These are phyloP conservation scores for Pouteria glomerata DNA, from an alignment of 148 eudicot species.

Conservation along the genomic window DNA sequence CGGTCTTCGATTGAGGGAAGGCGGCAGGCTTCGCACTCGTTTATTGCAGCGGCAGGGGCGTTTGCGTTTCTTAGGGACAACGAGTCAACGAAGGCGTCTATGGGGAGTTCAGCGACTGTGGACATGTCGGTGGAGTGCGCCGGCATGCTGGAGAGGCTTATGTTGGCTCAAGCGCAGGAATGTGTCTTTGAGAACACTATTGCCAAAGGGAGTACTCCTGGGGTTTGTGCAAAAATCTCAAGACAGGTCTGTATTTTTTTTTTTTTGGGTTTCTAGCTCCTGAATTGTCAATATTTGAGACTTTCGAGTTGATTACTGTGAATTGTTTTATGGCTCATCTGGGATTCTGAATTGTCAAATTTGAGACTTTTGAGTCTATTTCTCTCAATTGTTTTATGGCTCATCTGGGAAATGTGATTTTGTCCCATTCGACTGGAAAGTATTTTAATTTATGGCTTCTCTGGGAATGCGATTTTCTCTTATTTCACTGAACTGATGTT, in stretches of 20 bases:
- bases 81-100: constrained; percentile 64
- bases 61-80: constrained; percentile 79
- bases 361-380: no score
- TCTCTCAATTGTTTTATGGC: no score
- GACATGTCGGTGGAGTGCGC: constrained; percentile 87
- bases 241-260: constrained; percentile 52
- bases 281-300: background rate
- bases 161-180: constrained; percentile 98
- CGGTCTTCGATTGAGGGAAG: constrained; percentile 68
- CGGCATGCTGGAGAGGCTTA: constrained; percentile 94
- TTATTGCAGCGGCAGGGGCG: constrained; percentile 75
- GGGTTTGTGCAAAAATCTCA: constrained; percentile 81
- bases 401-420: no score
- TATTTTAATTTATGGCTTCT: no score
- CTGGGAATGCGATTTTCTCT: background rate
- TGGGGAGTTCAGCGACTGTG: constrained; percentile 57
- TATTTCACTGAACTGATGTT: background rate
- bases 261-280: background rate
- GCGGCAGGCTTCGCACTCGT: constrained; percentile 64
- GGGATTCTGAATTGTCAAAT: background rate
- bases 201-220: constrained; percentile 80
- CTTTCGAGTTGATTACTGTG: background rate
- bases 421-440: no score
- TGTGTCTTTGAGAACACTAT: constrained; percentile 84
- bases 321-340: background rate